phyloP scores from a whole-genome alignment of 257 asterid species.

The Euphrasia confusa region DNA sequence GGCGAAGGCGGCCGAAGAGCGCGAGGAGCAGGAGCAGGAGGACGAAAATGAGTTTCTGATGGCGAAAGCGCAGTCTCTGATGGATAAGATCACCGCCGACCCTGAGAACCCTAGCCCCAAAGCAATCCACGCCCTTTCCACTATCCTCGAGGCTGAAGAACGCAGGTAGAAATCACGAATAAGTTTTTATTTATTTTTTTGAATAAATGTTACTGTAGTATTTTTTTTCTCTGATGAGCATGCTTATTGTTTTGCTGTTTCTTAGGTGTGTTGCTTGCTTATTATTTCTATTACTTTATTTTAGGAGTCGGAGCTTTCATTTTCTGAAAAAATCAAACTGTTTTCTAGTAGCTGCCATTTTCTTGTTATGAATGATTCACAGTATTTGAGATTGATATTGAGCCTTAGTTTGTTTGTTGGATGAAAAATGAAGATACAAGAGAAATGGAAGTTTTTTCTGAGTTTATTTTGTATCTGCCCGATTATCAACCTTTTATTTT shows the following conservation, averaged over 20 bases:
- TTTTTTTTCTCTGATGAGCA: background rate
- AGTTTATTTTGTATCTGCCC: no score
- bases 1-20: slow-evolving; percentile 36
- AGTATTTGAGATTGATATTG: no score
- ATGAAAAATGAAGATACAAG: no score
- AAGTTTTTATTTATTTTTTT: background rate
- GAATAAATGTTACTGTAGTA: background rate
- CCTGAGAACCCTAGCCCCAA: slow-evolving; percentile 82
- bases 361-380: no score
- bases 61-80: slow-evolving; percentile 61
- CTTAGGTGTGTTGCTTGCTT: background rate
- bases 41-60: slow-evolving; percentile 57
- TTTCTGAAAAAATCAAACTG: no score
- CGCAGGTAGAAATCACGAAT: slow-evolving; percentile 45
- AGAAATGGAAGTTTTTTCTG: no score
- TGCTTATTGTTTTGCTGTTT: background rate
- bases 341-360: no score
- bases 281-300: background rate
- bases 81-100: slow-evolving; percentile 69
- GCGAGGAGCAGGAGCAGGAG: slow-evolving; percentile 42
- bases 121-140: slow-evolving; percentile 75
- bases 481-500: no score
- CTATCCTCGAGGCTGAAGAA: slow-evolving; percentile 77
- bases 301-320: background rate
- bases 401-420: no score